Evolutionary conservation across 768 basidiomycete species (phyloP).

Genomic region (Galerina marginata): DNA sequence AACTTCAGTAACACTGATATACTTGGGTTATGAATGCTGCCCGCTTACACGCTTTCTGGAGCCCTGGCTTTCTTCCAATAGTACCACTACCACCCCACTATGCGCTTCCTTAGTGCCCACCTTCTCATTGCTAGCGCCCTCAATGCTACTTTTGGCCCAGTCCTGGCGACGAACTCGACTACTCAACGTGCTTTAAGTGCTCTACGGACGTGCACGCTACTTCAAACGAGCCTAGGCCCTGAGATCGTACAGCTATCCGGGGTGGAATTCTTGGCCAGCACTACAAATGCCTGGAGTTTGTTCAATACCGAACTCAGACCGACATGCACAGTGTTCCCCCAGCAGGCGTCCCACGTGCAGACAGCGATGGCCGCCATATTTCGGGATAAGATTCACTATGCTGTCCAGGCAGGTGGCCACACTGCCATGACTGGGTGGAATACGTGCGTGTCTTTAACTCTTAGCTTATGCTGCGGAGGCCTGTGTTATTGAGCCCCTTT

Average conservation of each 20-base stretch:
- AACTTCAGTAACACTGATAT: conserved; percentile 12
- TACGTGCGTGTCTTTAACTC: conserved; percentile 33
- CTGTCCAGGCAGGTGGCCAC: conserved; percentile 49
- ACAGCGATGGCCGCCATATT: conserved; percentile 44
- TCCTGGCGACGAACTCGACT: conserved; percentile 9
- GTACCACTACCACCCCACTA: conserved; percentile 18
- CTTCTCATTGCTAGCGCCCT: conserved; percentile 19
- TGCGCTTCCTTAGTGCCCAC: conserved; percentile 22
- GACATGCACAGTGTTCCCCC: conserved; percentile 44
- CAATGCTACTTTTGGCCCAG: conserved; percentile 14
- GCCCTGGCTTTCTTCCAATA: conserved; percentile 15
- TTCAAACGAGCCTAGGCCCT: conserved; percentile 28
- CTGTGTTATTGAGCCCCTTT: conserved; percentile 13
- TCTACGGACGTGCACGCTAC: conserved; percentile 23
- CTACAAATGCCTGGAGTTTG: conserved; percentile 36
- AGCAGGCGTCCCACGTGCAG: conserved; percentile 37
- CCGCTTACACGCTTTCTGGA: conserved; percentile 13
- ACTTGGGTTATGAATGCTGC: conserved; percentile 18
- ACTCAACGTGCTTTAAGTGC: conserved; percentile 10
- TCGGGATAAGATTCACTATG: conserved; percentile 38
- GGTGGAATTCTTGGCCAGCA: conserved; percentile 23
- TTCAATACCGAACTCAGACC: conserved; percentile 39
- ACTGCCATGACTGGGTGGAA: conserved; percentile 50
- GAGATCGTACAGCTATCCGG: conserved; percentile 28
- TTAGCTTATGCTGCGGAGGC: conserved; percentile 1